phyloP scores from a whole-genome alignment of 1,284 basidiomycete species.

The Leccinum ponderosum region DNA sequence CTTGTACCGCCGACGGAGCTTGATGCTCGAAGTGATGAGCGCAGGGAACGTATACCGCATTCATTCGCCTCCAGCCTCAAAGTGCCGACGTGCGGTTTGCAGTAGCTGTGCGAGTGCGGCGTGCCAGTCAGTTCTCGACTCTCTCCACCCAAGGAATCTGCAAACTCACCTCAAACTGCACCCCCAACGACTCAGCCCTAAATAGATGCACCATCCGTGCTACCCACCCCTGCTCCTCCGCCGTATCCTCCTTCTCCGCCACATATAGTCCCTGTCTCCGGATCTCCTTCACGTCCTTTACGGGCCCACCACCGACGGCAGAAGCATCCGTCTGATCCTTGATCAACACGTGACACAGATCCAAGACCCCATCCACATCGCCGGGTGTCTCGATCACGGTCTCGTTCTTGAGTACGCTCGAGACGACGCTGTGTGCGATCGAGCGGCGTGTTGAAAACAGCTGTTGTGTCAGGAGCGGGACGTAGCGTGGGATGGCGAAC shows the following conservation, averaged over 20 bases:
- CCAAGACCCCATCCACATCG: constrained; percentile 89
- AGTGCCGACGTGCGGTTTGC: constrained; percentile 85
- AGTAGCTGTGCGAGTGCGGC: constrained; percentile 49
- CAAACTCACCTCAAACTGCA: constrained; percentile 80
- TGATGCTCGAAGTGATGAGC: constrained; percentile 86
- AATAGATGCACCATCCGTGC: constrained; percentile 96
- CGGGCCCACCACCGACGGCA: constrained; percentile 18
- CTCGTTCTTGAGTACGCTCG: constrained; percentile 92
- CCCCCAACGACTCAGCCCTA: constrained; percentile 77
- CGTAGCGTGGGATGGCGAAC: constrained; percentile 88
- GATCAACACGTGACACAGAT: constrained; percentile 88
- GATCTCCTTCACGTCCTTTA: constrained; percentile 47
- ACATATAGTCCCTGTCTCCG: constrained; percentile 57
- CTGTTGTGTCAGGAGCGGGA: constrained; percentile 78
- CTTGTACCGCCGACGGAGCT: constrained; percentile 88
- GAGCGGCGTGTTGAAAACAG: constrained; percentile 87
- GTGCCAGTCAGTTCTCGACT: neutral
- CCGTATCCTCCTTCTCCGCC: constrained; percentile 82
- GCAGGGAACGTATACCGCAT: constrained; percentile 54
- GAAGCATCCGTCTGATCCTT: constrained; percentile 80
- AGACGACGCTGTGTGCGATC: constrained; percentile 89
- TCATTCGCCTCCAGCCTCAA: constrained; percentile 88
- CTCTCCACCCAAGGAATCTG: neutral
- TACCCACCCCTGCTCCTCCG: constrained; percentile 97
- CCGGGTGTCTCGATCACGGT: constrained; percentile 89